These are phyloP conservation scores for Boletellus deceptivus DNA, from an alignment of 1,284 basidiomycete genomes.

Conservation along the genomic window DNA sequence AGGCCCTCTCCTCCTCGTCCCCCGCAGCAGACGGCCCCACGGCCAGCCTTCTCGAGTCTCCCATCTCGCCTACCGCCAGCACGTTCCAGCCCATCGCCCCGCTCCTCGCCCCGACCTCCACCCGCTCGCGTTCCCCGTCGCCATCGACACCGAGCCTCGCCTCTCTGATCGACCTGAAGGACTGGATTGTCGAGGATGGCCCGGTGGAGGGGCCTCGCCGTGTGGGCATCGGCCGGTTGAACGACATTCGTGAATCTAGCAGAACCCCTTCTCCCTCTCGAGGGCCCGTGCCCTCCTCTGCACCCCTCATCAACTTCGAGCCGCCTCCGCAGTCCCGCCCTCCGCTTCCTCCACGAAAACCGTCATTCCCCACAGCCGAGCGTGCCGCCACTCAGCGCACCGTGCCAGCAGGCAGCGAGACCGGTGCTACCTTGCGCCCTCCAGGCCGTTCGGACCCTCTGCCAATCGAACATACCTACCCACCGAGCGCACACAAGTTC, in stretches of 20 bases:
- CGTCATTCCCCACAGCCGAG: constrained; percentile 50
- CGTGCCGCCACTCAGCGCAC: constrained; percentile 28
- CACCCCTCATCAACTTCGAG: constrained; percentile 58
- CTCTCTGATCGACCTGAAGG: constrained; percentile 69
- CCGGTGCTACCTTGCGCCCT: constrained; percentile 25
- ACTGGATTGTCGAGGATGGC: constrained; percentile 72
- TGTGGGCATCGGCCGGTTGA: constrained; percentile 22
- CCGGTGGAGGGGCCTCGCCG: constrained; percentile 30
- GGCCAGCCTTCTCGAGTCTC: constrained; percentile 42
- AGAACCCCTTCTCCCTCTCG: constrained; percentile 22
- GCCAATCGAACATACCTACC: constrained; percentile 57
- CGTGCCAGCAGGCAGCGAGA: constrained; percentile 17
- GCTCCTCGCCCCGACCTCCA: constrained; percentile 28
- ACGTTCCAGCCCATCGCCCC: constrained; percentile 35
- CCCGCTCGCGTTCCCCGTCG: constrained; percentile 49
- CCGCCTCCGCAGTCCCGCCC: constrained; percentile 44
- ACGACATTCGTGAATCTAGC: constrained; percentile 27
- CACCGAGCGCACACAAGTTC: constrained; percentile 38
- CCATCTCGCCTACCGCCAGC: constrained; percentile 44
- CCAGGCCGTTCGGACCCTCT: constrained; percentile 44
- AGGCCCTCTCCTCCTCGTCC: constrained; percentile 30
- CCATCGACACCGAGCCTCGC: constrained; percentile 54
- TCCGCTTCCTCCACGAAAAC: constrained; percentile 65
- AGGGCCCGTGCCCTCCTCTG: constrained; percentile 11
- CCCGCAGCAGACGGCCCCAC: background rate